Percentiles rank a stretch among this genome's conserved stretches.
Evolutionary conservation across 2,329 filamentous ascomycete genomes (phyloP).

Genomic region (Diaporthe amygdali): DNA sequence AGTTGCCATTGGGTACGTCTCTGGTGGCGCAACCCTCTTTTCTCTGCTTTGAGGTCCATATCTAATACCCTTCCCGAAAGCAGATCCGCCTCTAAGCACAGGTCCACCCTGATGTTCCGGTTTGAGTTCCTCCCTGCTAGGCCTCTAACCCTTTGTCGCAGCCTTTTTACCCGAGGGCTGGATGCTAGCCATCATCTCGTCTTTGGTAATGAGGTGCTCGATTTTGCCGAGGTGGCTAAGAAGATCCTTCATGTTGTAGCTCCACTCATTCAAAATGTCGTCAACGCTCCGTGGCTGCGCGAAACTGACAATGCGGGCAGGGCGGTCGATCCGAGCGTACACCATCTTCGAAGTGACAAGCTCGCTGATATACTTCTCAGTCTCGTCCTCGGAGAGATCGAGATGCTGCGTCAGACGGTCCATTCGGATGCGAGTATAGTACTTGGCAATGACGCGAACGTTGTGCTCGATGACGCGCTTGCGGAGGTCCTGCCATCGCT

Average conservation of each 20-base stretch:
- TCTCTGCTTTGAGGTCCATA: neutral
- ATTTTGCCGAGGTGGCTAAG: slow-evolving; percentile 82
- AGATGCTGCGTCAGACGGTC: slow-evolving; percentile 87
- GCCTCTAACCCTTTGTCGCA: slow-evolving; percentile 14
- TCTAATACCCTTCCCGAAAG: neutral
- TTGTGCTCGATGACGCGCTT: slow-evolving; percentile 99
- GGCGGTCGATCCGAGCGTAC: slow-evolving; percentile 95
- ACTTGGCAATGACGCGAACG: slow-evolving; percentile 95
- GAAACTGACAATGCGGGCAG: slow-evolving; percentile 90
- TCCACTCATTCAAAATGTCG: slow-evolving; percentile 98
- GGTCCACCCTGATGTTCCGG: neutral
- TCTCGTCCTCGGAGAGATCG: slow-evolving; percentile 92
- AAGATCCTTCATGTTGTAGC: slow-evolving; percentile 80
- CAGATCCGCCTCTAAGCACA: neutral
- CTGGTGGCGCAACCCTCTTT: neutral
- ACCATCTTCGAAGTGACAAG: slow-evolving; percentile 97
- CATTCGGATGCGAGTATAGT: slow-evolving; percentile 98
- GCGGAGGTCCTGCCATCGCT: slow-evolving; percentile 91
- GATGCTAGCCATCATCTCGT: slow-evolving; percentile 99
- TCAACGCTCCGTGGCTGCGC: slow-evolving; percentile 94
- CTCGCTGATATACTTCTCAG: slow-evolving; percentile 98
- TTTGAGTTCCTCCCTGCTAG: neutral
- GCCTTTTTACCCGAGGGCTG: slow-evolving; percentile 58
- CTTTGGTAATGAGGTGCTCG: slow-evolving; percentile 98
- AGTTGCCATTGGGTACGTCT: neutral